These are phyloP conservation scores for Raphanus sativus DNA, from an alignment of 345 rosid genomes.

Conservation along the genomic window DNA sequence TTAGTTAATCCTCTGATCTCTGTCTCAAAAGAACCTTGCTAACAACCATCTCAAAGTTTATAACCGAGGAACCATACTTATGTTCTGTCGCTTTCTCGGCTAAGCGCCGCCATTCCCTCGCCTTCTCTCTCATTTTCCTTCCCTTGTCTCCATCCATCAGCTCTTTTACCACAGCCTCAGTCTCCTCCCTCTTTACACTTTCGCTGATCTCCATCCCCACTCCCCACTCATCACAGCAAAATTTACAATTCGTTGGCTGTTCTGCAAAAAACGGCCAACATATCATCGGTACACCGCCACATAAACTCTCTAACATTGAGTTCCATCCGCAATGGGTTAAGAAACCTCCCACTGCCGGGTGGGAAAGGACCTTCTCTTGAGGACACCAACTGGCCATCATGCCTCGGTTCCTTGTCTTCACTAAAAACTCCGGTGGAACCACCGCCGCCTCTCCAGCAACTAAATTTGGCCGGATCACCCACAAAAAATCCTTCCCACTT, in stretches of 20 bases:
- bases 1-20: neutral
- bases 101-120: slow-evolving; percentile 42
- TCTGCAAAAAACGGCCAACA: slow-evolving; percentile 66
- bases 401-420: slow-evolving; percentile 39
- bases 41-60: slow-evolving; percentile 28
- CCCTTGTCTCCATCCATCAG: slow-evolving; percentile 54
- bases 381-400: slow-evolving; percentile 52
- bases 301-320: slow-evolving; percentile 51
- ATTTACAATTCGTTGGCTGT: slow-evolving; percentile 57
- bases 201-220: slow-evolving; percentile 54
- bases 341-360: slow-evolving; percentile 52
- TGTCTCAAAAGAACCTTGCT: slow-evolving; percentile 24
- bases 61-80: slow-evolving; percentile 32
- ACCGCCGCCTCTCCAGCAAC: slow-evolving; percentile 44
- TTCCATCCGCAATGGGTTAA: slow-evolving; percentile 66
- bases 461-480: slow-evolving; percentile 60
- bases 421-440: slow-evolving; percentile 41
- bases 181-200: slow-evolving; percentile 49
- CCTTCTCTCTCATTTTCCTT: slow-evolving; percentile 45
- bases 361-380: slow-evolving; percentile 51
- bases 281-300: slow-evolving; percentile 47
- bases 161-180: slow-evolving; percentile 47
- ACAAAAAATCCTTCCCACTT: slow-evolving; percentile 46
- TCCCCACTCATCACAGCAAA: slow-evolving; percentile 46
- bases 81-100: slow-evolving; percentile 28